Conservation (phyloP, 2,329 filamentous ascomycete genomes). For the Chrysoporthe austroafricana region DNA sequence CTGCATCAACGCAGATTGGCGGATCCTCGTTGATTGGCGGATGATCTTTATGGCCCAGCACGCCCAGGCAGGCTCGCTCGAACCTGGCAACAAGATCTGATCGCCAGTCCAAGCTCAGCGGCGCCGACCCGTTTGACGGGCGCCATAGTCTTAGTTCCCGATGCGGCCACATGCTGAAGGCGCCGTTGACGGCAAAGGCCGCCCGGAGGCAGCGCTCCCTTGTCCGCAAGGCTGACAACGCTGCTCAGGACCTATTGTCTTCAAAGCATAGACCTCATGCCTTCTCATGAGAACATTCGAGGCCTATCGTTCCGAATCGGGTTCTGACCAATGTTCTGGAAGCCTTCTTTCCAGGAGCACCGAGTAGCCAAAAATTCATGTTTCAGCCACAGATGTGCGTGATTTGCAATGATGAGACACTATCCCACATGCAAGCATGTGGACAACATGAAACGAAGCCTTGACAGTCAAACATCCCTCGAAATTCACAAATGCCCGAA, state of each 20-base stretch:
- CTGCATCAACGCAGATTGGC: neutral
- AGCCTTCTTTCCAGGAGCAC: constrained; percentile 3
- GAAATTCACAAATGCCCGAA: constrained; percentile 6
- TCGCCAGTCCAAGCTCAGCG: constrained; percentile 18
- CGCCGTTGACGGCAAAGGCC: neutral
- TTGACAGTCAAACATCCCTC: constrained; percentile 7
- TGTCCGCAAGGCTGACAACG: neutral
- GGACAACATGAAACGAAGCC: constrained; percentile 23
- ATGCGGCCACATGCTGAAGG: neutral
- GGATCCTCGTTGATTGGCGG: neutral
- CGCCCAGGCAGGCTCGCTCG: neutral
- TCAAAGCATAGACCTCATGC: neutral
- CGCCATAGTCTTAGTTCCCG: neutral
- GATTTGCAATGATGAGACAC: constrained; percentile 26
- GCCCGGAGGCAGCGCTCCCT: constrained; percentile 1
- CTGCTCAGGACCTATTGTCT: neutral
- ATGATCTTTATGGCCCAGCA: neutral
- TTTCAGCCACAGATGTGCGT: constrained; percentile 23
- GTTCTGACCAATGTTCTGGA: constrained; percentile 21
- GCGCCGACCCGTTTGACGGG: constrained; percentile 11
- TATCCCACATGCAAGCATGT: constrained; percentile 14
- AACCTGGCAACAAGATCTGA: constrained; percentile 1
- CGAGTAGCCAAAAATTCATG: constrained; percentile 6
- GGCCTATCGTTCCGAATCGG: neutral
- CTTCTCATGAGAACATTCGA: neutral